Evolutionary conservation across 2,329 filamentous ascomycete genomes (phyloP), one percentile per base, ranked within the genome.

Genomic region (Metarhizium anisopliae): DNA sequence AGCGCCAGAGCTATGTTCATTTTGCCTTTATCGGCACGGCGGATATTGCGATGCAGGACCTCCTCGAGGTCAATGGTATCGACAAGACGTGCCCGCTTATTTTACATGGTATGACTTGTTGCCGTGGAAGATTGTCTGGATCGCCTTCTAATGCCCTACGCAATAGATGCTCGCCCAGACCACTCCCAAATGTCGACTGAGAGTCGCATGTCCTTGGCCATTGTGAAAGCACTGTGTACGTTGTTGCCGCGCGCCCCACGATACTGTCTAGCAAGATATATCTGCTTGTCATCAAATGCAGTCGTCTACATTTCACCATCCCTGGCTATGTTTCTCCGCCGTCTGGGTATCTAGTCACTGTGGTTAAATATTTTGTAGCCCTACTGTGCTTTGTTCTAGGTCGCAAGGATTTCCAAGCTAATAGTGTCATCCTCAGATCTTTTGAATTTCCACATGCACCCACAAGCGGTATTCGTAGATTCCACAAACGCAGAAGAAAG

Each of bases 31-130:
- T 95, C 72, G 87, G 91, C 52, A 80, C 86, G 57, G 86, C 85
- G 58, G 80, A 85, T 13, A 80, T 96, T 52, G 74, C 81, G 0
- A 70, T 95, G 52, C 78, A 84, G 14, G 82, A 88, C 38, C 75
- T 97, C 36, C 77, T 86, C 62, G 76, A 83, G 53, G 77, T 96
- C 57, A 96, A 96, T 68, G 90, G 90, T 36, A 79, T 96, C n/a
- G 80, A 83, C 50, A 75, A 82, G 49, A 70, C 70, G 4, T 97
- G 94, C 69, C 78, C 82, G 18, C 76, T 95, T 43, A 74, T 78
- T 52, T 75, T 81, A 52, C 79, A 85, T 58, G 81, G 82, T 78
- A 72, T 36, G 67, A 16, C 16, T 2, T 18, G 16, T 30, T 32
- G 13, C 36, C 38, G 6, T n/a, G 36, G 45, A n/a, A 29, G 13